Percentiles rank a stretch among this genome's conserved stretches.
Evolutionary conservation across 169 alveolate genomes (phyloP).

Genomic region (Perkinsus marinus): DNA sequence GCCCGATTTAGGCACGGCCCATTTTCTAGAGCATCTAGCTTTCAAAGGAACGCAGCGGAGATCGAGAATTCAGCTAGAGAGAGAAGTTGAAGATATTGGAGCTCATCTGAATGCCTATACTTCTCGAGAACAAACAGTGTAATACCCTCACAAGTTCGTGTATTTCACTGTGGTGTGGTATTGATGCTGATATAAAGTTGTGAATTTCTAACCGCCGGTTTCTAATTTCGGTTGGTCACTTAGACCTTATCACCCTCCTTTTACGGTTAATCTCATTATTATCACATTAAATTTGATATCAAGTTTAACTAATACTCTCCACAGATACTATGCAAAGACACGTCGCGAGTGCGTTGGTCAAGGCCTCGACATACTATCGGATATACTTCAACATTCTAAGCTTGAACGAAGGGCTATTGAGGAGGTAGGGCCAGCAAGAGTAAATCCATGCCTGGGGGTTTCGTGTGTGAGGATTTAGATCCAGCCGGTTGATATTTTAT

Average conservation of each 20-base stretch:
- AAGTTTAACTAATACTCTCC: background rate
- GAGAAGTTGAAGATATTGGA: constrained; percentile 86
- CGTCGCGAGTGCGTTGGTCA: constrained; percentile 4
- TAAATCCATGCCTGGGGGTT: no score
- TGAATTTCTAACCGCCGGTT: no score
- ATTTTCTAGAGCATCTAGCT: constrained; percentile 88
- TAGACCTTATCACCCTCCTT: no score
- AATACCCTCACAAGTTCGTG: background rate
- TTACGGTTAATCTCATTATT: background rate
- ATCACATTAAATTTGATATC: background rate
- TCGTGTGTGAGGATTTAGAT: no score
- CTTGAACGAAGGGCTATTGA: constrained; percentile 66
- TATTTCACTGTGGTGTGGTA: no score
- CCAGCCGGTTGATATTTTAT: no score
- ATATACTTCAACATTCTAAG: constrained; percentile 71
- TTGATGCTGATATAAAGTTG: no score
- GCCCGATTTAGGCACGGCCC: constrained; percentile 80
- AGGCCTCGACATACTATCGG: constrained; percentile 76
- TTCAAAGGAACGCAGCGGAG: constrained; percentile 90
- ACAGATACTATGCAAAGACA: constrained; percentile 25
- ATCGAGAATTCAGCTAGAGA: constrained; percentile 71
- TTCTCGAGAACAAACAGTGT: constrained; percentile 90
- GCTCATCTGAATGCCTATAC: constrained; percentile 93
- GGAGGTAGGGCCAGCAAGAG: constrained; percentile 5
- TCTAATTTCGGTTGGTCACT: no score